These are phyloP conservation scores for Colletotrichum liriopes DNA, from an alignment of 2,329 filamentous ascomycete species.

Conservation along the genomic window DNA sequence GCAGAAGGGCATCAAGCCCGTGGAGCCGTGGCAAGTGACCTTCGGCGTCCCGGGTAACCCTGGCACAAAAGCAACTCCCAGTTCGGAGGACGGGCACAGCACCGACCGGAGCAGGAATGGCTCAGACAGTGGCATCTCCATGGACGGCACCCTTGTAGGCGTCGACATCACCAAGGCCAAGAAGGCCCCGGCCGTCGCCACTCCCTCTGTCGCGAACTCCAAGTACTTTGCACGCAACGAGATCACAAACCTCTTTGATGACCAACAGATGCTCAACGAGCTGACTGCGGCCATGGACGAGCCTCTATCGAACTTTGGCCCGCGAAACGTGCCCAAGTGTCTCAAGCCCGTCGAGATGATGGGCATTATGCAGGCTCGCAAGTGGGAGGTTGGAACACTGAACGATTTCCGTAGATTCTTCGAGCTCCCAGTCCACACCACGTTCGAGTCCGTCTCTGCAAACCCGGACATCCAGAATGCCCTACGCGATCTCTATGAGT, in stretches of 20 bases:
- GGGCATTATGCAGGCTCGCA: constrained; percentile 62
- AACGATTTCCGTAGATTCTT: constrained; percentile 69
- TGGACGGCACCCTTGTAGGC: not conserved
- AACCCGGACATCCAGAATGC: constrained; percentile 63
- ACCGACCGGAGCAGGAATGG: not conserved
- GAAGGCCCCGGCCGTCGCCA: constrained; percentile 50
- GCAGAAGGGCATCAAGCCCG: not conserved
- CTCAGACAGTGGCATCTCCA: not conserved
- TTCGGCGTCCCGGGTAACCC: not conserved
- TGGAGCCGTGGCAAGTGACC: not conserved
- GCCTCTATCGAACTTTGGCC: constrained; percentile 64
- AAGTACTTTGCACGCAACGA: constrained; percentile 52
- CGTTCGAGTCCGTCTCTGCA: constrained; percentile 67
- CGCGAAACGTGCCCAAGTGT: constrained; percentile 62
- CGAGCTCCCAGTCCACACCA: constrained; percentile 64
- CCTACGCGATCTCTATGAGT: constrained; percentile 63
- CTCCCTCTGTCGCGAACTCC: constrained; percentile 45
- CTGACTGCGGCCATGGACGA: constrained; percentile 50
- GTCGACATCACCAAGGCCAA: not conserved
- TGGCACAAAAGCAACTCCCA: not conserved
- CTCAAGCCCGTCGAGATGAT: constrained; percentile 64
- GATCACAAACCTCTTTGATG: constrained; percentile 2
- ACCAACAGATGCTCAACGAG: constrained; percentile 2
- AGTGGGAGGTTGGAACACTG: constrained; percentile 67
- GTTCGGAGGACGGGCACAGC: not conserved